A percentile compares a stretch with the other conserved stretches of the same genome.
Evolutionary conservation across 169 alveolate genomes (phyloP).

Genomic region (Amoebophrya sp.): DNA sequence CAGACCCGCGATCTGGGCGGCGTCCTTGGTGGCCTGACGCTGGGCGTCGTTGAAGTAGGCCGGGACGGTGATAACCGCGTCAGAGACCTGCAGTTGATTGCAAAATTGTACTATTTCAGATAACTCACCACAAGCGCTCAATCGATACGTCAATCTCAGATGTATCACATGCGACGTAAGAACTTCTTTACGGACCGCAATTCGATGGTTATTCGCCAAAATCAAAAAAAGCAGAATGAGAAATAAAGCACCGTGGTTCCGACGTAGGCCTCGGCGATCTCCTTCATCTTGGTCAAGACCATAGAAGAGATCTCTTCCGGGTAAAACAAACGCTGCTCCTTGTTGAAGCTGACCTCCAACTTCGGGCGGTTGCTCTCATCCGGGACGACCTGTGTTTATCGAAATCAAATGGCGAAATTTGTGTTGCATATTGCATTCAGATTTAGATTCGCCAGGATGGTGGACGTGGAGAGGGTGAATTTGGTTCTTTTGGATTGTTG

Average conservation of each 20-base stretch:
- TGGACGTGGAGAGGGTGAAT: too few relatives aligned
- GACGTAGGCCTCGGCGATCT: constrained; percentile 88
- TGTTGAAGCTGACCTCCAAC: constrained; percentile 75
- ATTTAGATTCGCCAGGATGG: too few relatives aligned
- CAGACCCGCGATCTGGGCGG: constrained; percentile 94
- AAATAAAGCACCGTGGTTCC: constrained; percentile 56
- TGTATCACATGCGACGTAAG: too few relatives aligned
- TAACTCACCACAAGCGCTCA: too few relatives aligned
- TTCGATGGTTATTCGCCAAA: too few relatives aligned
- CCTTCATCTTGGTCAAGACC: constrained; percentile 93
- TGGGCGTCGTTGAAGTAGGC: constrained; percentile 96
- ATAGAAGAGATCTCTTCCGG: constrained; percentile 93
- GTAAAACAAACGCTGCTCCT: constrained; percentile 78
- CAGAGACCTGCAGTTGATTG: constrained; percentile 70
- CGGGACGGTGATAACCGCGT: constrained; percentile 95
- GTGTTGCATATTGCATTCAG: too few relatives aligned
- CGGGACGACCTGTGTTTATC: background rate
- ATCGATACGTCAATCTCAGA: too few relatives aligned
- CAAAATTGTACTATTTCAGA: too few relatives aligned
- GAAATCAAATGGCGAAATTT: too few relatives aligned
- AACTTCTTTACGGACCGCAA: too few relatives aligned
- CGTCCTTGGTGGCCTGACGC: constrained; percentile 96
- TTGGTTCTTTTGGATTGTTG: too few relatives aligned
- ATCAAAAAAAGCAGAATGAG: background rate
- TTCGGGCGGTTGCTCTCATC: constrained; percentile 69